Base-by-base conservation (phyloP, 148 eudicot genomes). In the Silene conica region DNA sequence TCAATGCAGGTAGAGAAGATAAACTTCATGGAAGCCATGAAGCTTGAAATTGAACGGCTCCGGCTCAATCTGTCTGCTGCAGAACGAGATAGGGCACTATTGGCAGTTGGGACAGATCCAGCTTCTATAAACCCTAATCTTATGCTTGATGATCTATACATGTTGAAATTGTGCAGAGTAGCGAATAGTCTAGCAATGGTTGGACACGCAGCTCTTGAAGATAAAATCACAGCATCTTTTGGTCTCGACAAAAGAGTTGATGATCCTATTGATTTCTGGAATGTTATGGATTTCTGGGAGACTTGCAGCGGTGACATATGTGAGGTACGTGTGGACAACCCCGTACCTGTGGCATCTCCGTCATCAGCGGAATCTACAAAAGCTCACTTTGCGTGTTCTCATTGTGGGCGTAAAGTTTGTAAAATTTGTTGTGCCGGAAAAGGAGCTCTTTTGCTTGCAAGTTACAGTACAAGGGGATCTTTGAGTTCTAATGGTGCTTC, bases 81-180 rank as follows among this genome's bases (percentile, higher is more conserved):
- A 62, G 97, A 90, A 76, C 88, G 98, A 78, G 97, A 95, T 77
- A 87, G 96, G 83, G 93, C 93, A 65, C 79, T 95, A 75, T 76
- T 95, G 78, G 86, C 97, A 52, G 78, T 91, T 77, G 96, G 98
- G 76, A 79, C 75, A 67, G 98, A 95, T 84, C 93, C 96, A 71
- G 98, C 98, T 71, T 85, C 92, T 63, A 77, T 92, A 78, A 95
- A 95, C 73, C 98, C 98, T 38, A 95, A 95, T 81, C 34, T 85
- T 54, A 80, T 95, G 78, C 90, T 92, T 75, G 97, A 95, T 79
- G 92, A 88, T 74, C 72, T 83, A 18, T 87, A 87, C 84, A 85
- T 76, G 74, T 78, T 83, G 73, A 84, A 85, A 75, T 78, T 95
- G 77, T 88, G 92, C 85, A 87, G 81, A 80, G 87, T 90, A 73